A percentile compares a stretch with the other conserved stretches of the same genome.
Evolutionary conservation across 208 protist species (phyloP).

Genomic region (Leptomonas seymouri): DNA sequence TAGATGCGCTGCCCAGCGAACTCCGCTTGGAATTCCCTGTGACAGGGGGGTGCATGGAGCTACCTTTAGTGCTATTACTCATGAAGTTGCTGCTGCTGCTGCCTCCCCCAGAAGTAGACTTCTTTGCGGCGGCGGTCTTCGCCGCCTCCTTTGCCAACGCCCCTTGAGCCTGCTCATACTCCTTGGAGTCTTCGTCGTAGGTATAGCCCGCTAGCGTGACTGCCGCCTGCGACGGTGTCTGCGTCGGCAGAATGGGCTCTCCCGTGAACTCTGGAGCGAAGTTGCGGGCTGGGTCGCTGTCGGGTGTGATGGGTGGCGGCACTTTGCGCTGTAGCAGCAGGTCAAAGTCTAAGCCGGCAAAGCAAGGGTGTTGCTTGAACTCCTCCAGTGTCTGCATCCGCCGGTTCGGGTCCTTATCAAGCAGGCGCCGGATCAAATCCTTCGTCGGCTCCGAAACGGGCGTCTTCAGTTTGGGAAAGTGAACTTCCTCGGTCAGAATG

Average conservation of each 20-base stretch:
- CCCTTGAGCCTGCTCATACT: conserved; percentile 2
- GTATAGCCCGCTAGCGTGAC: conserved; percentile 72
- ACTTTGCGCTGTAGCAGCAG: conserved; percentile 69
- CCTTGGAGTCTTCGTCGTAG: conserved; percentile 44
- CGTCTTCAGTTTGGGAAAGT: conserved; percentile 56
- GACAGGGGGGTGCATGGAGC: not conserved
- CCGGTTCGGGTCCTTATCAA: conserved; percentile 78
- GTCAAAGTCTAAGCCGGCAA: conserved; percentile 76
- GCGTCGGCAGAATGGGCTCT: conserved; percentile 32
- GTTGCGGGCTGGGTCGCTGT: conserved; percentile 72
- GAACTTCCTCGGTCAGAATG: conserved; percentile 71
- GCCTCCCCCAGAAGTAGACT: not conserved
- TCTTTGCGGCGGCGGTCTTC: conserved; percentile 1
- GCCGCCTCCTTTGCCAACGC: not conserved
- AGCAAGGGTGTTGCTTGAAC: conserved; percentile 87
- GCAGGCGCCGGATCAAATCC: conserved; percentile 76
- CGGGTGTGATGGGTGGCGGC: conserved; percentile 70
- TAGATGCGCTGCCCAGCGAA: conserved; percentile 16
- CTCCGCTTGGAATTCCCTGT: conserved; percentile 11
- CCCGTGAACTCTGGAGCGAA: conserved; percentile 82
- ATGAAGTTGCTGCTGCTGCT: not conserved
- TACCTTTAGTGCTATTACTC: not conserved
- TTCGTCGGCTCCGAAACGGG: conserved; percentile 56
- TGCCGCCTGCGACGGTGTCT: conserved; percentile 33
- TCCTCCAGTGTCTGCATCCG: conserved; percentile 83